These are phyloP conservation scores for Kluyveromyces lactis DNA, from an alignment of 805 yeast species.

Conservation along the genomic window DNA sequence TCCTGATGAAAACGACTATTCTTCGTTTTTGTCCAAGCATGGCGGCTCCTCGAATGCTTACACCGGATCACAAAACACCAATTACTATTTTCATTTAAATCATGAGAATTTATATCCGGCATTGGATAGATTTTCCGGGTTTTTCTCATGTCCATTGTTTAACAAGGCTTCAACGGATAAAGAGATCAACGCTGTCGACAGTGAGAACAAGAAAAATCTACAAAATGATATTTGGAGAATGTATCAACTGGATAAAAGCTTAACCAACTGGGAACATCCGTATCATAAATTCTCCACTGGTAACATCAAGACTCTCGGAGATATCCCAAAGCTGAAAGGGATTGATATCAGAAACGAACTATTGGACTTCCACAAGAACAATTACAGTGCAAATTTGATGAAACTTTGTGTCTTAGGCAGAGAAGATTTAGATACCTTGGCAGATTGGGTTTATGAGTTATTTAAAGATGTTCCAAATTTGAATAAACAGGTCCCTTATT, in stretches of 20 bases:
- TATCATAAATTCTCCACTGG: constrained; percentile 88
- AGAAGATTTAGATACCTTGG: constrained; percentile 64
- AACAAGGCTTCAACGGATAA: constrained; percentile 69
- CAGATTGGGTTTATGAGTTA: constrained; percentile 58
- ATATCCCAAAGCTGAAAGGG: constrained; percentile 49
- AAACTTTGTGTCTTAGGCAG: constrained; percentile 77
- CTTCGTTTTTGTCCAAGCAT: constrained; percentile 69
- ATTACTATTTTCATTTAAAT: constrained; percentile 81
- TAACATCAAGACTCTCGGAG: constrained; percentile 64
- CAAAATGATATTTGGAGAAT: constrained; percentile 88
- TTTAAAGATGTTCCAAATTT: constrained; percentile 56
- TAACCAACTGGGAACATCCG: constrained; percentile 72
- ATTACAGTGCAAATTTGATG: constrained; percentile 85
- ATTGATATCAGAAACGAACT: constrained; percentile 75
- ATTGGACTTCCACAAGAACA: constrained; percentile 59
- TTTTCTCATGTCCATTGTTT: constrained; percentile 81
- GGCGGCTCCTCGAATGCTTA: constrained; percentile 90
- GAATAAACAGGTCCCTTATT: constrained; percentile 30
- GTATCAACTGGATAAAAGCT: constrained; percentile 71
- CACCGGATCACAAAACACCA: constrained; percentile 82
- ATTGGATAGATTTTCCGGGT: constrained; percentile 85
- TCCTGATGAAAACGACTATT: constrained; percentile 72
- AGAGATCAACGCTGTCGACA: constrained; percentile 90
- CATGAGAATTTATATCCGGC: constrained; percentile 77
- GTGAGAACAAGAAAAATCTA: constrained; percentile 89